These are phyloP conservation scores for Exserohilum turcica DNA, from an alignment of 2,329 filamentous ascomycete species.

Conservation along the genomic window DNA sequence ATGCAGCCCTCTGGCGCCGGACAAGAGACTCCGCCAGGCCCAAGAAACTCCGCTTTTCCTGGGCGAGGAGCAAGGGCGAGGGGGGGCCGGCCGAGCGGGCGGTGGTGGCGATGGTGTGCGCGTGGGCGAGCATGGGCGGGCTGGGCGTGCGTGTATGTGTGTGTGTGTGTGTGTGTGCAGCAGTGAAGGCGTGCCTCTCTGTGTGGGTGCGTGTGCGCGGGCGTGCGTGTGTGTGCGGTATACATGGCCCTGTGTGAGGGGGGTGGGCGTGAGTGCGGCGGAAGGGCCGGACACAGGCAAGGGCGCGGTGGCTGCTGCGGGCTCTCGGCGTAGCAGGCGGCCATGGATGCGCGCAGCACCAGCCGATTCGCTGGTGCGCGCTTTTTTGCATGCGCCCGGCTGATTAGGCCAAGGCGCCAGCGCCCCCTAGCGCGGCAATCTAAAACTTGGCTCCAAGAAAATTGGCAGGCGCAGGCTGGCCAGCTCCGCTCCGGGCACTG, in stretches of 20 bases:
- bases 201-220: not conserved
- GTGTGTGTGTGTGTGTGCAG: not conserved
- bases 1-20: not conserved
- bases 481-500: slow-evolving; percentile 7
- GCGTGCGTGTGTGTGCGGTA: not conserved
- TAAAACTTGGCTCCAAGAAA: slow-evolving; percentile 7
- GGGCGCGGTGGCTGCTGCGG: not conserved
- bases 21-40: slow-evolving; percentile 1
- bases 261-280: not conserved
- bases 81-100: no score
- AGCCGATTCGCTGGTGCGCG: slow-evolving; percentile 4
- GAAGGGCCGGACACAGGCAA: not conserved
- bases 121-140: no score
- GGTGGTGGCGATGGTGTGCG: no score
- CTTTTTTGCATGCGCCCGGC: slow-evolving; percentile 4
- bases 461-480: slow-evolving; percentile 3
- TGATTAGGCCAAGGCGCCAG: slow-evolving; percentile 4
- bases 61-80: no score
- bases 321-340: not conserved
- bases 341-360: not conserved
- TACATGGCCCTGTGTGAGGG: no score
- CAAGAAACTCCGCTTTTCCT: not conserved
- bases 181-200: not conserved
- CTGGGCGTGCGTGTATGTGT: not conserved
- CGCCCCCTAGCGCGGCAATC: not conserved